A percentile compares a stretch with the other conserved stretches of the same genome.
Evolutionary conservation across 164 flowering plant species (phyloP).

Genomic region (Umbellularia californica): DNA sequence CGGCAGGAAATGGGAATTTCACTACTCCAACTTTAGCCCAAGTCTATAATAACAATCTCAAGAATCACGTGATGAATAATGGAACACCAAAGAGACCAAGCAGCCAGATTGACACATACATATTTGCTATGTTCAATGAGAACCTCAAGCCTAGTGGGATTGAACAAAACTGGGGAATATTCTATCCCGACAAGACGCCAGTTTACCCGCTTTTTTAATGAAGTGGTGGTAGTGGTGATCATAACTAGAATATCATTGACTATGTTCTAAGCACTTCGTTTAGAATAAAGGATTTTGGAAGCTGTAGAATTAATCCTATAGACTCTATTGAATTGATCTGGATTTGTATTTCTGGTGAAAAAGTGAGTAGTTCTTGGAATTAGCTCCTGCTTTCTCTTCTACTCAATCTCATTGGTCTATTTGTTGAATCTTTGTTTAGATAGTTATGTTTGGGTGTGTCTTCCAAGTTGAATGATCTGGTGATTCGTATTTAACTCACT

Average conservation of each 20-base stretch:
- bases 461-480: no score
- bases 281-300: background rate
- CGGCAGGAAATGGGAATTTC: constrained; percentile 18
- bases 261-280: background rate
- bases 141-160: constrained; percentile 14
- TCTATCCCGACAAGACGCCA: constrained; percentile 18
- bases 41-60: constrained; percentile 17
- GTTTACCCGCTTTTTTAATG: constrained; percentile 13
- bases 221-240: no score
- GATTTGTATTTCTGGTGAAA: no score
- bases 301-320: no score
- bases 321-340: no score
- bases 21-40: constrained; percentile 16
- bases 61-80: background rate
- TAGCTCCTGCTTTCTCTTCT: no score
- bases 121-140: constrained; percentile 29
- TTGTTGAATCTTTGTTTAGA: no score
- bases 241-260: background rate
- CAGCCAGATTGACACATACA: constrained; percentile 6
- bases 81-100: constrained; percentile 29
- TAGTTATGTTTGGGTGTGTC: no score
- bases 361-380: no score
- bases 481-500: no score
- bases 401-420: no score
- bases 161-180: constrained; percentile 23